These are phyloP conservation scores for Tilletia indica DNA, from an alignment of 1,284 basidiomycete genomes.

Conservation along the genomic window DNA sequence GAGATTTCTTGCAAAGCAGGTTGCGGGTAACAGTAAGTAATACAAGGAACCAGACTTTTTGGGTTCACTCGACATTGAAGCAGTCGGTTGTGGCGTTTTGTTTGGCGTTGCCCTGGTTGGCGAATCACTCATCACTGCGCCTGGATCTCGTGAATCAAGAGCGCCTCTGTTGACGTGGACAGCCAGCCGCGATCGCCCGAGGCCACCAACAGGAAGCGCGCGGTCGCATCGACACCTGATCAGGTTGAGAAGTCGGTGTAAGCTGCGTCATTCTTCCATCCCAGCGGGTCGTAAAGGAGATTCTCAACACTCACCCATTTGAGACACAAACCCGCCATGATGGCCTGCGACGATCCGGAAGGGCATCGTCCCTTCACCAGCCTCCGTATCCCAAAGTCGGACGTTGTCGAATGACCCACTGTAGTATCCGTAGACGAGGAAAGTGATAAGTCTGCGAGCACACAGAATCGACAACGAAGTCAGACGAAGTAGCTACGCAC, in stretches of 20 bases:
- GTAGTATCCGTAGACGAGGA: background rate
- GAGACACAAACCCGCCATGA: slow-evolving; percentile 87
- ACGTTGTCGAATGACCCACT: slow-evolving; percentile 92
- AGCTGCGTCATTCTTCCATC: too few species aligned
- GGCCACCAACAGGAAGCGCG: slow-evolving; percentile 80
- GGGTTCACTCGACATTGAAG: too few species aligned
- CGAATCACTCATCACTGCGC: background rate
- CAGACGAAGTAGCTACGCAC: slow-evolving; percentile 59
- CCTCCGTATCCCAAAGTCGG: slow-evolving; percentile 81
- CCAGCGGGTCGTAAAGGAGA: background rate
- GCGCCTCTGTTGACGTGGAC: slow-evolving; percentile 42
- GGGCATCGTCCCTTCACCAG: slow-evolving; percentile 59
- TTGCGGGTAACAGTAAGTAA: background rate
- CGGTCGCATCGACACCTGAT: slow-evolving; percentile 80
- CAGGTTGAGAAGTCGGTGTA: background rate
- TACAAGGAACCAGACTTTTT: background rate
- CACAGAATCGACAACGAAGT: background rate
- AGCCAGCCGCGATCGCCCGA: slow-evolving; percentile 93
- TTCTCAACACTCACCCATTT: slow-evolving; percentile 68
- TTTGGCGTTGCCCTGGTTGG: too few species aligned
- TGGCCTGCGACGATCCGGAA: slow-evolving; percentile 97
- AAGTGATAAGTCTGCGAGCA: background rate
- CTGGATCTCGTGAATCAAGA: slow-evolving; percentile 48
- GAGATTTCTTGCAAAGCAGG: background rate
- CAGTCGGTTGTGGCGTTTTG: too few species aligned